Base-by-base conservation (phyloP, 306 rosid genomes). In the Citrullus mucosospermus region DNA sequence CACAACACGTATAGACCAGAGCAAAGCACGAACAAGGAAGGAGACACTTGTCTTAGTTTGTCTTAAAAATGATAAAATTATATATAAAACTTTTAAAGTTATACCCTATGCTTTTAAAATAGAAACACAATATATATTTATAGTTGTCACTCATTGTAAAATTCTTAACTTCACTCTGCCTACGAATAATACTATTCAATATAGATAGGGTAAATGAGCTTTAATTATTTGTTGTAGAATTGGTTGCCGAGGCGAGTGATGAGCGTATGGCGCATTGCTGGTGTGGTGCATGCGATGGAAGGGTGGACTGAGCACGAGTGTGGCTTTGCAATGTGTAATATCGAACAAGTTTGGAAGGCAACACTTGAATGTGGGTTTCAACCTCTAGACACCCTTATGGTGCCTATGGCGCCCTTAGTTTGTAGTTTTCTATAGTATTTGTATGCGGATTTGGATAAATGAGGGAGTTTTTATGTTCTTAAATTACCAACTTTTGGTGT, bases 191-290 rank as follows among this genome's bases (percentile, higher is more conserved):
- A 43, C 53, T 10, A 10, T 43, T 43, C 9, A 11, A 10, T 46
- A 10, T 11, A 48, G 16, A 12, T 13, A 48, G 54, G 16, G 6
- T 7, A 6, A 32, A 14, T 60, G 14, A 60, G 4, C n/a, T 15
- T 15, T 22, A 50, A 32, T 22, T 30, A 46, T 46, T 14, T 4
- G 55, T 48, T 50, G 59, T 44, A 85, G 88, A 85, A 85, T 32
- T 91, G 97, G 98, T 54, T 93, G 13, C 90, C 93, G 75, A 91
- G 98, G 77, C 87, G 91, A 51, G 93, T 87, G 62, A 91, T 93
- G 93, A 93, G 96, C 55, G 97, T 89, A 0, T 89, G 91, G 90
- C 91, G 97, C 8, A 65, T 92, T 3, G 98, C 91, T 1, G 97
- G 96, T 41, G 84, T 89, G 77, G 28, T 93, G 82, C 98, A 93